These are phyloP conservation scores for Exophiala aquamarina DNA, from an alignment of 2,329 filamentous ascomycete genomes.

Conservation along the genomic window DNA sequence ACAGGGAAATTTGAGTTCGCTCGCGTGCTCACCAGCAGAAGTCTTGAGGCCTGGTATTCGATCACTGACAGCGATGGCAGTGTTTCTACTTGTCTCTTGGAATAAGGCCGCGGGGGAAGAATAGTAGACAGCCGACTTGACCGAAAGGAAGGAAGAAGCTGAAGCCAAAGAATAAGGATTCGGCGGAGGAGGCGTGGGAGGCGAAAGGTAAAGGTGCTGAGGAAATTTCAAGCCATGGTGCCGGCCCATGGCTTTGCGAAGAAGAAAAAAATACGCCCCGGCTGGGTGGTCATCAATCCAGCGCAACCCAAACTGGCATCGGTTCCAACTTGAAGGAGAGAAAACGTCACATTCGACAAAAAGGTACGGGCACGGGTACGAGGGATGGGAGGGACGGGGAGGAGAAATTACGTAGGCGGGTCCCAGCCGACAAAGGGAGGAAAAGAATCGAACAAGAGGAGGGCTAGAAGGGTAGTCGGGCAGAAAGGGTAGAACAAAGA, in stretches of 20 bases:
- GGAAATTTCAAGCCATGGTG: slow-evolving; percentile 27
- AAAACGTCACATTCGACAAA: too few species aligned
- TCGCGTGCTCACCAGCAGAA: slow-evolving; percentile 32
- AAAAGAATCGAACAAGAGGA: too few species aligned
- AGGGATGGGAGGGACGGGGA: too few species aligned
- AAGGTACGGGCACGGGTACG: too few species aligned
- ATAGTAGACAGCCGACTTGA: slow-evolving; percentile 18
- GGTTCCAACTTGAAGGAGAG: too few species aligned
- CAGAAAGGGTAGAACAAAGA: slow-evolving; percentile 2
- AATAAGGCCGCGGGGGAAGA: slow-evolving; percentile 15
- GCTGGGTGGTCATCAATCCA: too few species aligned
- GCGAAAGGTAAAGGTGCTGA: slow-evolving; percentile 28
- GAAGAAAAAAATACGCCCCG: too few species aligned
- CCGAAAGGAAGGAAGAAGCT: slow-evolving; percentile 22
- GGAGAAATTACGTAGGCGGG: too few species aligned
- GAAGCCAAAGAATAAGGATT: slow-evolving; percentile 16
- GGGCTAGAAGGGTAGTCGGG: not conserved
- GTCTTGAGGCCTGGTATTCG: slow-evolving; percentile 34
- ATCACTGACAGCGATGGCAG: slow-evolving; percentile 29
- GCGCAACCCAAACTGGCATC: too few species aligned
- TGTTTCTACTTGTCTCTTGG: slow-evolving; percentile 20
- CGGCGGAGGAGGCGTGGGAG: slow-evolving; percentile 16
- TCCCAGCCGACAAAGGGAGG: too few species aligned
- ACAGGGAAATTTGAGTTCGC: not conserved
- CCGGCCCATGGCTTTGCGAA: slow-evolving; percentile 23